A percentile compares a stretch with the other conserved stretches of the same genome.
These are phyloP conservation scores for Cystobasidium slooffiae DNA, from an alignment of 1,284 basidiomycete species.

Conservation along the genomic window DNA sequence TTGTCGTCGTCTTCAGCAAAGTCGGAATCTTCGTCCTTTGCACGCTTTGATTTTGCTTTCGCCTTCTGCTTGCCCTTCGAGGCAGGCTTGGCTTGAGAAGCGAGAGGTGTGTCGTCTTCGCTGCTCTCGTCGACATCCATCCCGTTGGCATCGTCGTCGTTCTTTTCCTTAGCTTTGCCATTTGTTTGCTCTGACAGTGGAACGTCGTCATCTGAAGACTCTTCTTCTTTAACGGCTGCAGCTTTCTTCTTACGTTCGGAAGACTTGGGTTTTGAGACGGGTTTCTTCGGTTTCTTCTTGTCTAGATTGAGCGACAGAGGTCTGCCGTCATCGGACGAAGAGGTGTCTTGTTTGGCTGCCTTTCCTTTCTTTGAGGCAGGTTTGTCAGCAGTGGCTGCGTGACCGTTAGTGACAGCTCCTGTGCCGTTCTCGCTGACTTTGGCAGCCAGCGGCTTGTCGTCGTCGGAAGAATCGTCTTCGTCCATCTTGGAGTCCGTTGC, in stretches of 20 bases:
- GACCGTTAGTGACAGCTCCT: slow-evolving; percentile 44
- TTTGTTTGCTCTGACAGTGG: slow-evolving; percentile 39
- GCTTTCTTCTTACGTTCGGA: slow-evolving; percentile 57
- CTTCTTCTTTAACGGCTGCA: slow-evolving; percentile 43
- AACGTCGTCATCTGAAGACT: slow-evolving; percentile 29
- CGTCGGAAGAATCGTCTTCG: slow-evolving; percentile 62
- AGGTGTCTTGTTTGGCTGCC: slow-evolving; percentile 55
- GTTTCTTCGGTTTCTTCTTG: slow-evolving; percentile 20
- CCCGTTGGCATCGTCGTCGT: slow-evolving; percentile 53
- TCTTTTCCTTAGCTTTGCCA: slow-evolving; percentile 46
- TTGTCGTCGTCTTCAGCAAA: slow-evolving; percentile 57
- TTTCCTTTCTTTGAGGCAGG: slow-evolving; percentile 60
- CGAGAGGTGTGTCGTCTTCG: slow-evolving; percentile 43
- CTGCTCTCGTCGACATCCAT: slow-evolving; percentile 35
- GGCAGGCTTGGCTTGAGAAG: slow-evolving; percentile 43
- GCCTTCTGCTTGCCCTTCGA: slow-evolving; percentile 47
- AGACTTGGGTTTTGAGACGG: slow-evolving; percentile 28
- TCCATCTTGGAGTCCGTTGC: slow-evolving; percentile 30
- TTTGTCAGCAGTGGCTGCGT: slow-evolving; percentile 55
- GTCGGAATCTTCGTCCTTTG: slow-evolving; percentile 55
- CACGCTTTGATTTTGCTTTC: slow-evolving; percentile 67
- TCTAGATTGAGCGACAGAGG: slow-evolving; percentile 65
- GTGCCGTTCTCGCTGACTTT: slow-evolving; percentile 55
- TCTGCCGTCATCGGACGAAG: slow-evolving; percentile 66
- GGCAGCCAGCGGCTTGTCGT: slow-evolving; percentile 68